Evolutionary conservation across 1,139 yeast species (phyloP).

Genomic region (Fermentozyma sake): DNA sequence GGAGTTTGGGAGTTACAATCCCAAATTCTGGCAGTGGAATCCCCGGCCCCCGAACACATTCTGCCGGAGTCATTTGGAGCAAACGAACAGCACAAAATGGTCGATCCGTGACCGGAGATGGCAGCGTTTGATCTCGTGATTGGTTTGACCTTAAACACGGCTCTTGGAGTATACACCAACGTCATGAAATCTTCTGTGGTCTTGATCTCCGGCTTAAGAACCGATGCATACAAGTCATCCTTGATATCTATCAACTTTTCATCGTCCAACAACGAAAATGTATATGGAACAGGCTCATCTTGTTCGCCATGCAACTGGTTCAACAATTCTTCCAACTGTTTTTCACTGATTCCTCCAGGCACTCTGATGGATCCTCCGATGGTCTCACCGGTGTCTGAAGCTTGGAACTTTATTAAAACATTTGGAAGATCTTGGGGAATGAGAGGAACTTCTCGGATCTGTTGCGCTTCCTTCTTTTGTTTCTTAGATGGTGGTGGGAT

Average conservation of each 20-base stretch:
- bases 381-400: conserved; percentile 89
- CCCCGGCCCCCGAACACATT: conserved; percentile 97
- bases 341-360: conserved; percentile 84
- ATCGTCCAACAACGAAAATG: conserved; percentile 64
- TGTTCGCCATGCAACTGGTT: conserved; percentile 63
- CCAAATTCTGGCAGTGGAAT: conserved; percentile 96
- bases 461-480: conserved; percentile 80
- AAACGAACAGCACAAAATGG: conserved; percentile 86
- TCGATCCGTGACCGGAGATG: conserved; percentile 92
- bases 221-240: conserved; percentile 71
- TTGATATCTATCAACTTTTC: conserved; percentile 60
- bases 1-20: conserved; percentile 96
- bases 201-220: conserved; percentile 80
- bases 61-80: conserved; percentile 86
- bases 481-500: conserved; percentile 92
- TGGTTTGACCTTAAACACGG: conserved; percentile 88
- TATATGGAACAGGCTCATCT: conserved; percentile 88
- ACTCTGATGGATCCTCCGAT: conserved; percentile 85
- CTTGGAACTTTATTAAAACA: conserved; percentile 85
- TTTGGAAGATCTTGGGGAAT: conserved; percentile 80
- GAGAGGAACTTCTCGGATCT: conserved; percentile 68
- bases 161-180: conserved; percentile 88
- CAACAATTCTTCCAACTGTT: conserved; percentile 81
- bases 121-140: conserved; percentile 90
- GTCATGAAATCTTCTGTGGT: conserved; percentile 93